Base-by-base conservation (phyloP, 2,329 filamentous ascomycete species). In the Fusarium falciforme region DNA sequence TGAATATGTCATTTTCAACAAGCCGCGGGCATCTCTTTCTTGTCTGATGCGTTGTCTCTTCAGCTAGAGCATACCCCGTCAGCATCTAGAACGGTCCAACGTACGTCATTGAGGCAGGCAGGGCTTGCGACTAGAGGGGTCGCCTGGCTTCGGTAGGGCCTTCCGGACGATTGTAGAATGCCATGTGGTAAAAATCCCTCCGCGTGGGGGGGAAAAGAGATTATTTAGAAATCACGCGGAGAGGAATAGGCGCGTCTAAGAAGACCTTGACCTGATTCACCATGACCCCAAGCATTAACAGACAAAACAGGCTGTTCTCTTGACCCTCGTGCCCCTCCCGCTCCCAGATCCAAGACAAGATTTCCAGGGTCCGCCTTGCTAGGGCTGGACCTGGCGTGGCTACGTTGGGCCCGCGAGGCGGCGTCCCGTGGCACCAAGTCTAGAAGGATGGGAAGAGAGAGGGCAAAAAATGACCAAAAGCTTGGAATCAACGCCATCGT, bases 31-130 rank as follows among this genome's bases (percentile, higher is more conserved):
- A 57, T 44, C 57, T 47, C 38, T 61, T 62, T 17, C 12, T 16
- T 70, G 55, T 61, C 40, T 72, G 67, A 67, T 74, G 74, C 65
- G 67, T 66, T 72, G 70, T 72, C 17, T 31, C 10, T 44, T 29
- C 33, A 35, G 60, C 57, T 69, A 66, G 62, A 67, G 66, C 64
- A 66, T 71, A 49, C 44, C 44, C 44, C 73, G 62, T 61, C 68
- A 67, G 73, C 67, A 66, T 77, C 76, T 78, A 78, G 76, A 78
- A 78, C 76, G 75, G 73, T 66, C 76, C 35, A 70, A 61, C 57
- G 25, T 73, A 77, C 76, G 76, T 78, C 76, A 78, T 66, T 72
- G 68, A 77, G 61, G 75, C 40, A 54, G 47, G 61, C 67, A 66
- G 42, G 64, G 68, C 61, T 62, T 38, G 36, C 29, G 55, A 47